Percentiles rank a stretch among this genome's conserved stretches.
Evolutionary conservation across 768 basidiomycete species (phyloP).

Genomic region (Chalciporus sphaerocephalus): DNA sequence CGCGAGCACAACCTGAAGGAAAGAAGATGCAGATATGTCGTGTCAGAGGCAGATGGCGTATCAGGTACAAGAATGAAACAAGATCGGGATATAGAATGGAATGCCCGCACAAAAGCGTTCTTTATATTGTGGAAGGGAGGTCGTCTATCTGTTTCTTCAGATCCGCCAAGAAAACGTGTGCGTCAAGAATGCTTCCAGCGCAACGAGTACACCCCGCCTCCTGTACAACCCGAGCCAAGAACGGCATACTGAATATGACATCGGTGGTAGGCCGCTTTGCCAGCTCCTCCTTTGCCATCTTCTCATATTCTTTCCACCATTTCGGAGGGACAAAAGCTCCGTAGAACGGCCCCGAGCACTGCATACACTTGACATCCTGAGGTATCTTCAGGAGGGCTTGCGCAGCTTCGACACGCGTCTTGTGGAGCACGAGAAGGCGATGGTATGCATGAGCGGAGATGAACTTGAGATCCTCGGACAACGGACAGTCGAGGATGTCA

Average conservation of each 20-base stretch:
- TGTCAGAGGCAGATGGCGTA: neutral
- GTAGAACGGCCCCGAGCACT: conserved; percentile 54
- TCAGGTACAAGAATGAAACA: neutral
- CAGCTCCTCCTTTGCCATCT: conserved; percentile 55
- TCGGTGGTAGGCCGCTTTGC: conserved; percentile 51
- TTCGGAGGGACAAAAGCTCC: conserved; percentile 49
- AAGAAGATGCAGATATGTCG: neutral
- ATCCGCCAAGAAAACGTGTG: conserved; percentile 49
- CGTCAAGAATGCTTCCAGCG: conserved; percentile 60
- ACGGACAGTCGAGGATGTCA: conserved; percentile 52
- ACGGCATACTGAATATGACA: conserved; percentile 56
- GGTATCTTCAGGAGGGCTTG: conserved; percentile 43
- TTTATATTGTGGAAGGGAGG: conserved; percentile 42
- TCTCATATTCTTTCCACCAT: conserved; percentile 68
- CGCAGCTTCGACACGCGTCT: conserved; percentile 47
- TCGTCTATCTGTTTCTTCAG: conserved; percentile 58
- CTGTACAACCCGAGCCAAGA: conserved; percentile 49
- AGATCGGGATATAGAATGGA: neutral
- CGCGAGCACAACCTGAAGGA: neutral
- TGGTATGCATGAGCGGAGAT: conserved; percentile 69
- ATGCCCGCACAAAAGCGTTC: neutral
- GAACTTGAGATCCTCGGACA: conserved; percentile 58
- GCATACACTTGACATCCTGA: conserved; percentile 57
- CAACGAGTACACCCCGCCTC: conserved; percentile 58
- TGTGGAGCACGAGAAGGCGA: conserved; percentile 58